Percentiles rank a stretch among this genome's conserved stretches.
Conservation (phyloP, 768 basidiomycete species). For the Ramaria rubella region DNA sequence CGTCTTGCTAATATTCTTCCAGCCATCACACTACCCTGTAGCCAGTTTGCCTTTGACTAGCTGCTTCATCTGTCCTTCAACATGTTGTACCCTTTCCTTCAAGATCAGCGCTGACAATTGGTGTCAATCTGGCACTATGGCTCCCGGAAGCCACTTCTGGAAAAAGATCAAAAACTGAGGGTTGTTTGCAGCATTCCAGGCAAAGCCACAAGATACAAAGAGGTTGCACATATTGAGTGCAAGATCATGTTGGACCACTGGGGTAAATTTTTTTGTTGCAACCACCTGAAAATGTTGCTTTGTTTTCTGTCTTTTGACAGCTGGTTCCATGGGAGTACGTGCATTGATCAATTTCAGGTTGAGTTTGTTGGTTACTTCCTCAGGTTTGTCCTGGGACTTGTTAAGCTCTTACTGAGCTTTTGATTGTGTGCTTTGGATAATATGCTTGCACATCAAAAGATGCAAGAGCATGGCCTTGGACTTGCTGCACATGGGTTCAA, state of each 20-base stretch:
- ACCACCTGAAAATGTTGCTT: background rate
- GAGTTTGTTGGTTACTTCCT: background rate
- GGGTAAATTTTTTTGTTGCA: background rate
- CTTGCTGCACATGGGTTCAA: background rate
- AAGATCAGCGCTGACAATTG: slow-evolving; percentile 10
- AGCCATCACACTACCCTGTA: slow-evolving; percentile 11
- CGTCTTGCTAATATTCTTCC: slow-evolving; percentile 8
- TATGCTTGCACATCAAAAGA: background rate
- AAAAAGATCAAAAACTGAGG: slow-evolving; percentile 17
- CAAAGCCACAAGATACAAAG: slow-evolving; percentile 13
- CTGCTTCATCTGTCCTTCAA: background rate
- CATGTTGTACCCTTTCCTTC: background rate
- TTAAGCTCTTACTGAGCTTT: background rate
- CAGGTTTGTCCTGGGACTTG: background rate
- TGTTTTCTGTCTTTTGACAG: background rate
- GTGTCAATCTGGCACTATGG: slow-evolving; percentile 11
- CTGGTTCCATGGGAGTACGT: background rate
- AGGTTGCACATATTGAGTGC: slow-evolving; percentile 16
- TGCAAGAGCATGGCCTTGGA: background rate
- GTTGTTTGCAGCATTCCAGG: slow-evolving; percentile 23
- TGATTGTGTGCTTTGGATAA: background rate
- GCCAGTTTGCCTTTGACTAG: slow-evolving; percentile 7
- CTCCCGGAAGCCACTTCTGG: slow-evolving; percentile 20
- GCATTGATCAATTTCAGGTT: background rate
- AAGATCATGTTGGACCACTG: slow-evolving; percentile 13